Evolutionary conservation across 352 stramenopile species (phyloP), one percentile per base, ranked within the genome.

Genomic region (Halophytophthora polymorphica): DNA sequence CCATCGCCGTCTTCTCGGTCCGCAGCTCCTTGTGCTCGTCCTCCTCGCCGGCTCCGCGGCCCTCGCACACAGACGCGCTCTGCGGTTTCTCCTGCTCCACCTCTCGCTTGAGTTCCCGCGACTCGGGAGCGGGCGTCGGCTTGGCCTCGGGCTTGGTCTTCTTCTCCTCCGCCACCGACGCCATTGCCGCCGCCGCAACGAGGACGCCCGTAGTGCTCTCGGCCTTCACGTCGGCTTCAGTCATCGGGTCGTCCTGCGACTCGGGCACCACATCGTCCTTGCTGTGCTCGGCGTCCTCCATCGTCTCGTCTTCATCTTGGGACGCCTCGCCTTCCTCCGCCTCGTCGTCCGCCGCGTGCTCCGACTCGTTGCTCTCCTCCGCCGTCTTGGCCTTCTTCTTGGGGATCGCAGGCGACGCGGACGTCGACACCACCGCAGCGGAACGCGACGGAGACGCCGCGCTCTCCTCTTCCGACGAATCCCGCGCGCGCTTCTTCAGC

Each of bases 401-500:
- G 35, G 42, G 50, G 44, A 50, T 7, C 21, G 25, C 42, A 43
- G 14, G 53, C n/a, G 64, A 58, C 31, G 28, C 42, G 37, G 39
- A 47, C 17, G 33, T 33, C 49, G n/a, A 34, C 2, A 35, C 33
- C 22, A 55, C 47, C 29, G 45, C 43, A 11, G 45, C 19, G n/a
- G 46, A 58, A 33, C 47, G 15, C 34, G 59, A 38, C n/a, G 25
- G 25, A 8, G 53, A 56, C 15, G 52, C 48, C 25, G 50, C 46
- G 50, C 33, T 56, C 4, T 35, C 51, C 6, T 74, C 53, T 23
- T 61, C 67, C 25, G 52, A 64, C n/a, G 40, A 57, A 19, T 62
- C 42, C 45, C 65, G 77, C 6, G 33, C 44, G 29, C 77, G 72
- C 50, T 85, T 87, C 55, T 83, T 87, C 44, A 90, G 29, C 25